Conservation (phyloP, 176 grass and related monocot species). For the Musa troglodytarum region DNA sequence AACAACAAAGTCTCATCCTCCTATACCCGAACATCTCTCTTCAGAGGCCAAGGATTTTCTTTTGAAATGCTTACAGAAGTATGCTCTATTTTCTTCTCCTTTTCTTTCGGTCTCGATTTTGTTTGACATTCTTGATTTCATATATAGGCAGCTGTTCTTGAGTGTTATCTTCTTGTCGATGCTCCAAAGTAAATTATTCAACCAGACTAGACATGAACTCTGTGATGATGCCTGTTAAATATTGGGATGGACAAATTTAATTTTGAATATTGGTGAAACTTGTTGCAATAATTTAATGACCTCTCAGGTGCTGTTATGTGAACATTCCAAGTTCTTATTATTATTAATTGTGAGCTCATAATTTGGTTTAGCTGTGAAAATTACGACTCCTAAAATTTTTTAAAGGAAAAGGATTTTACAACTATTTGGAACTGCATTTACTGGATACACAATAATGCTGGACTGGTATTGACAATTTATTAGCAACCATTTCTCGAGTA, state of each 20-base stretch:
- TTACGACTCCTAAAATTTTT: not conserved
- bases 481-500: not conserved
- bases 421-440: not conserved
- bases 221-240: not conserved
- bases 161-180: not conserved
- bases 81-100: slow-evolving; percentile 26
- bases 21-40: slow-evolving; percentile 94
- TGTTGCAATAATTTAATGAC: not conserved
- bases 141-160: not conserved
- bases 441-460: not conserved
- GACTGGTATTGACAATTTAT: not conserved
- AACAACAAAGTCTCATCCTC: slow-evolving; percentile 93
- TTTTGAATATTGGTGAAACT: no score
- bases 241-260: not conserved
- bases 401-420: not conserved
- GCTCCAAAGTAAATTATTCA: not conserved
- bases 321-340: not conserved
- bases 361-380: not conserved
- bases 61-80: slow-evolving; percentile 96
- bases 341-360: not conserved
- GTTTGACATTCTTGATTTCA: slow-evolving; percentile 9
- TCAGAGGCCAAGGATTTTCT: slow-evolving; percentile 93
- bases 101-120: slow-evolving; percentile 17
- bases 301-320: not conserved
- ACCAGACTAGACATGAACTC: not conserved